phyloP scores from a whole-genome alignment of 2,329 filamentous ascomycete species.

The Fusarium sp. region DNA sequence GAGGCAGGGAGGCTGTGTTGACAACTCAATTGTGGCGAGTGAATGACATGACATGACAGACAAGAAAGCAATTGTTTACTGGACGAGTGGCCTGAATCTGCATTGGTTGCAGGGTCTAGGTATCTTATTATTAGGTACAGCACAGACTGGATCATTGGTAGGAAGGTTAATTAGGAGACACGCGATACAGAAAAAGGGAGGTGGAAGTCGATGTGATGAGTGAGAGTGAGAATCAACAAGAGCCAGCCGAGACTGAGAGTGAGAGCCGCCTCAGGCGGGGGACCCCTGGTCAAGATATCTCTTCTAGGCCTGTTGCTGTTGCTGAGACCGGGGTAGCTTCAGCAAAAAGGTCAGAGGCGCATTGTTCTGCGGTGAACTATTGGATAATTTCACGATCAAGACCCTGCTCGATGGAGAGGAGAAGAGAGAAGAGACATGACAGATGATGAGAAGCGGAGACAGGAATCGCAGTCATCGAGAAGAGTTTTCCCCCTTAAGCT shows the following conservation, averaged over 20 bases:
- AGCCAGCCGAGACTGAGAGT: slow-evolving; percentile 18
- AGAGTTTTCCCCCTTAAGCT: not conserved
- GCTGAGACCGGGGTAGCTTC: slow-evolving; percentile 30
- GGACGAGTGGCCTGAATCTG: slow-evolving; percentile 8
- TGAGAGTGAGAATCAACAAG: slow-evolving; percentile 12
- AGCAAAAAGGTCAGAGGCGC: slow-evolving; percentile 9
- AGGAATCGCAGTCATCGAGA: not conserved
- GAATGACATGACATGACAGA: not conserved
- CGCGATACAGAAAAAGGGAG: slow-evolving; percentile 38
- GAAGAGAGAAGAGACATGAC: slow-evolving; percentile 2
- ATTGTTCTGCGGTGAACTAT: slow-evolving; percentile 16
- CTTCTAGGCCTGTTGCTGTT: slow-evolving; percentile 29
- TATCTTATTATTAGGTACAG: not conserved
- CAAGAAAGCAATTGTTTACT: not conserved
- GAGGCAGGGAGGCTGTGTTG: slow-evolving; percentile 19
- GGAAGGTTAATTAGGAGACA: slow-evolving; percentile 12
- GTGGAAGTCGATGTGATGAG: slow-evolving; percentile 31
- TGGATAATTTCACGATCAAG: slow-evolving; percentile 18
- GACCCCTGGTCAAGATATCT: slow-evolving; percentile 34
- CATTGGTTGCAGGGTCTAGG: slow-evolving; percentile 8
- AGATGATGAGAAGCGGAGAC: slow-evolving; percentile 11
- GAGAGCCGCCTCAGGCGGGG: slow-evolving; percentile 34
- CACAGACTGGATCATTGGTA: not conserved
- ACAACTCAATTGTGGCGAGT: slow-evolving; percentile 26
- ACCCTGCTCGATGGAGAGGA: slow-evolving; percentile 14